These are phyloP conservation scores for Wickerhamiella bombiphila DNA, from an alignment of 805 yeast genomes.

Conservation along the genomic window DNA sequence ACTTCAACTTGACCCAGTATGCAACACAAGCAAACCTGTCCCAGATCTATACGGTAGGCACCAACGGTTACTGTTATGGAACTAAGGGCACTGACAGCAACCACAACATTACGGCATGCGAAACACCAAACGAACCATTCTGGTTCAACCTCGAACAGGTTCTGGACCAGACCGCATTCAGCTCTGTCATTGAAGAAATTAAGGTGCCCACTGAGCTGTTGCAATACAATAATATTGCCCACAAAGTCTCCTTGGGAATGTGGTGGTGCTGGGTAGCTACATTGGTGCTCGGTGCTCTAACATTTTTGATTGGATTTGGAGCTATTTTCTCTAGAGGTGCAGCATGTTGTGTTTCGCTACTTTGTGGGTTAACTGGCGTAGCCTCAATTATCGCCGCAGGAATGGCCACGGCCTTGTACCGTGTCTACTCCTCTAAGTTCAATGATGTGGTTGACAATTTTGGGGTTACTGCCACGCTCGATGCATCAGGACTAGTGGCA, in stretches of 20 bases:
- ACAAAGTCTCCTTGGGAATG: conserved; percentile 39
- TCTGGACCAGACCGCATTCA: conserved; percentile 16
- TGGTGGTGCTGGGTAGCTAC: conserved; percentile 41
- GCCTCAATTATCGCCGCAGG: conserved; percentile 28
- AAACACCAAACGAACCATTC: conserved; percentile 40
- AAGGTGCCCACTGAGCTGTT: conserved; percentile 41
- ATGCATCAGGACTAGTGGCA: conserved; percentile 38
- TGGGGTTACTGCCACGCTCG: conserved; percentile 43
- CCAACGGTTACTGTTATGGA: conserved; percentile 53
- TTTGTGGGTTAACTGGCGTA: conserved; percentile 16
- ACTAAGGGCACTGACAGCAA: conserved; percentile 11
- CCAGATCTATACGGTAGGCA: conserved; percentile 38
- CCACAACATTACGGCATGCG: conserved; percentile 29
- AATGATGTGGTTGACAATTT: conserved; percentile 32
- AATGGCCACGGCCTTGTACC: conserved; percentile 48
- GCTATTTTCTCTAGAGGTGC: conserved; percentile 34
- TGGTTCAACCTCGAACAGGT: conserved; percentile 37
- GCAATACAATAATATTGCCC: conserved; percentile 31
- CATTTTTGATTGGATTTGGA: conserved; percentile 29
- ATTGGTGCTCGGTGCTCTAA: conserved; percentile 29
- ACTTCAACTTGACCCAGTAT: conserved; percentile 1
- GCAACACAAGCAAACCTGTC: conserved; percentile 27
- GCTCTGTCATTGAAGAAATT: conserved; percentile 22
- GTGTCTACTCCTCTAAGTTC: conserved; percentile 35
- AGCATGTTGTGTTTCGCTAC: conserved; percentile 31